A percentile compares a stretch with the other conserved stretches of the same genome.
phyloP scores from a whole-genome alignment of 805 yeast genomes.

The Lachancea meyersii region DNA sequence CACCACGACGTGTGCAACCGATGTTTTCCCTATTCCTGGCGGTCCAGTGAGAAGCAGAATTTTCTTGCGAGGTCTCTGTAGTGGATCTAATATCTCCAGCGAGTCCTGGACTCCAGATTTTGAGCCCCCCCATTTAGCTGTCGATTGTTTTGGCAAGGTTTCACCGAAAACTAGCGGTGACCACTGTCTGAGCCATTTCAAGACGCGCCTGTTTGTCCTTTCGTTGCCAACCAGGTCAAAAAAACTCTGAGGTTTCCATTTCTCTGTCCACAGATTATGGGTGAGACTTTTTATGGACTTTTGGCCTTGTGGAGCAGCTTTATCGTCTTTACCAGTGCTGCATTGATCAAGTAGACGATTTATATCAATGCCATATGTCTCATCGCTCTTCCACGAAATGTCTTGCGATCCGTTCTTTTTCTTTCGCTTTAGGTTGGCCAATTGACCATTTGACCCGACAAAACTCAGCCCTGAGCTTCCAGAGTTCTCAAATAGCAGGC shows the following conservation, averaged over 20 bases:
- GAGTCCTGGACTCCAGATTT: slow-evolving; percentile 7
- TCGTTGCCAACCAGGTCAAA: slow-evolving; percentile 68
- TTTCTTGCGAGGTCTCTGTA: slow-evolving; percentile 53
- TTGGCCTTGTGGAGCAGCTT: too few species aligned
- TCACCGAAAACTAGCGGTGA: slow-evolving; percentile 49
- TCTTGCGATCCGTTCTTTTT: slow-evolving; percentile 1
- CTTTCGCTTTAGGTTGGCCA: slow-evolving; percentile 11
- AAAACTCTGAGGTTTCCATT: slow-evolving; percentile 60
- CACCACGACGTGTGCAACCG: slow-evolving; percentile 80
- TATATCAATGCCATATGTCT: slow-evolving; percentile 36
- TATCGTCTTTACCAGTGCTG: slow-evolving; percentile 16
- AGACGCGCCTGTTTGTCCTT: slow-evolving; percentile 48
- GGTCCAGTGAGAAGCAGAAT: slow-evolving; percentile 82
- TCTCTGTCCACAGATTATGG: slow-evolving; percentile 47
- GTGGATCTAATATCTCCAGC: slow-evolving; percentile 37
- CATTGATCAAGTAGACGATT: slow-evolving; percentile 33
- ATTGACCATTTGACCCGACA: slow-evolving; percentile 13
- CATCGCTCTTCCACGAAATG: slow-evolving; percentile 24
- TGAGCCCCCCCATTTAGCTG: slow-evolving; percentile 6
- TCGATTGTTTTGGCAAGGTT: slow-evolving; percentile 27
- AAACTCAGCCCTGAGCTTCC: slow-evolving; percentile 7
- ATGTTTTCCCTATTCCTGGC: slow-evolving; percentile 90
- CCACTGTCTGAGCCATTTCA: slow-evolving; percentile 68
- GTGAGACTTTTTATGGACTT: background rate
- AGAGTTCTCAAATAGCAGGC: slow-evolving; percentile 1